Evolutionary conservation across 116 monocot species (phyloP), one percentile per base, ranked within the genome.

Genomic region (Thalassia testudinum): DNA sequence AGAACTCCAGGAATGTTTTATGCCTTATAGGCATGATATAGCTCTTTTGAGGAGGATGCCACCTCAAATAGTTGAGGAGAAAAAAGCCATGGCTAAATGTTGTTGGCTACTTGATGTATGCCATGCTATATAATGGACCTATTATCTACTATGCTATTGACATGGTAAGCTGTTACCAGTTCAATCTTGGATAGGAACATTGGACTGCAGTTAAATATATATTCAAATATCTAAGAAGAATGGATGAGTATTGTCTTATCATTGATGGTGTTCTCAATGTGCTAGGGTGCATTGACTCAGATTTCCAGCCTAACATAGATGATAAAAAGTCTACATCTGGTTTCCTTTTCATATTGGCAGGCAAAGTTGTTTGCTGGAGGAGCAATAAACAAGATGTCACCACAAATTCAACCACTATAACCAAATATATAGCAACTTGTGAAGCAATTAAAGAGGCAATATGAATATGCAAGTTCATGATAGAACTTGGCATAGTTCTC

Each of bases 351-450:
- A 57, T 17, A 1, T 22, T 58, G 0, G 44, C 47, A 58, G 57
- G 45, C 44, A 67, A 53, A 14, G 57, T 45, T 7, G 27, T 67
- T 0, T 53, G 37, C 8, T 74, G 45, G 63, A 62, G 54, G 12
- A 68, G 67, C 45, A 50, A 30, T 8, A 74, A 74, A 24, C 50
- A 72, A 47, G 12, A 45, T 0, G 44, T 7, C 0, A 30, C 43
- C 0, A 51, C 40, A 42, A 63, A 20, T n/a, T 71, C 58, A 1
- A 64, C 52, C 0, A 59, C 27, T 5, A 52, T 64, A 12, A 21
- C 28, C 17, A 51, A 56, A 23, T 65, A 56, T 30, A 57, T 57
- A 16, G 57, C 57, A 8, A 47, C 38, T 5, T 48, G 17, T 10
- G 57, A 57, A n/a, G 65, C 17, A 0, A n/a, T 56, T 7, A 65